Evolutionary conservation across 129 eudicot species (phyloP), one percentile per base, ranked within the genome.

Genomic region (Flaveria bidentis): DNA sequence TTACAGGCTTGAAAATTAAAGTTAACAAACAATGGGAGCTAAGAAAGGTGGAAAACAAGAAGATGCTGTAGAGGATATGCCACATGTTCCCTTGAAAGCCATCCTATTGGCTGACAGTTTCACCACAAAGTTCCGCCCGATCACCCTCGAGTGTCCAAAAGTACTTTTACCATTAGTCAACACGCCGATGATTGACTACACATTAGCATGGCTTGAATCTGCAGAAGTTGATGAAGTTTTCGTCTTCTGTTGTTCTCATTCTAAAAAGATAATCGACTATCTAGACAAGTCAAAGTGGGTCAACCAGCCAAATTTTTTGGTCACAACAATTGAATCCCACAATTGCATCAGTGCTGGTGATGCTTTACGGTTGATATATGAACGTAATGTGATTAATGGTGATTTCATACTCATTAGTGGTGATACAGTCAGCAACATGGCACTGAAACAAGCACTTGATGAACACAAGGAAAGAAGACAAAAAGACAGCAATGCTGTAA

Each of bases 361-460:
- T 78, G 99, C 99, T 73, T 85, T 94, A 78, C 93, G 99, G 2
- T 49, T 91, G 69, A 87, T 94, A 73, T 94, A 94, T 60, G 99
- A 89, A 45, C 86, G 79, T 17, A 83, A 91, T 60, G 99, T 94
- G 84, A 87, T 94, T 63, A 88, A 83, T 12, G 99, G 99, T 67
- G 99, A 94, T 87, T 94, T 94, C 66, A 60, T 94, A 30, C 99
- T 94, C 62, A 84, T 94, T n/a, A 84, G 93, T 85, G 99, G 99
- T 73, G 99, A 94, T 83, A 94, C 96, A 5, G 90, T 94, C 57
- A 91, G 97, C 88, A 94, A 94, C 82, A 94, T 94, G 97, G 70
- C 85, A 2, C 96, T 94, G 39, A 81, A 84, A 9, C 82, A 89
- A 82, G 99, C 93, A 26, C 90, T 94, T 72, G 85, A 87, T 58